These are phyloP conservation scores for Eutrema heterophyllum DNA, from an alignment of 345 rosid species.

Conservation along the genomic window DNA sequence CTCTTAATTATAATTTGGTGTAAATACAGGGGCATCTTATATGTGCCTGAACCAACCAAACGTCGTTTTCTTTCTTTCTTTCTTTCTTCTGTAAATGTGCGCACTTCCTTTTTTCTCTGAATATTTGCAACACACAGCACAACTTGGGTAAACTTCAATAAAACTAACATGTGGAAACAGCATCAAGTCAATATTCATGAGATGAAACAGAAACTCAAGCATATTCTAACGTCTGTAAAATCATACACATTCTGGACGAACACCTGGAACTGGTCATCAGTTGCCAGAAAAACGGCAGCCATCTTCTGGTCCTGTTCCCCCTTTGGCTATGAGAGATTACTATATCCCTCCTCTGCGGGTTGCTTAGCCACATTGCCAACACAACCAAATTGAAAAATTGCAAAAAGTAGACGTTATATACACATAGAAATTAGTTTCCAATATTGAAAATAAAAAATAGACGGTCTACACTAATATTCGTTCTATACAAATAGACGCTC, in stretches of 20 bases:
- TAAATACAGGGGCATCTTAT: slow-evolving; percentile 19
- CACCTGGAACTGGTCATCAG: slow-evolving; percentile 3
- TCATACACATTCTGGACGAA: neutral
- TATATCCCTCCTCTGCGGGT: slow-evolving; percentile 44
- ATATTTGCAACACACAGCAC: slow-evolving; percentile 8
- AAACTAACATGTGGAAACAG: slow-evolving; percentile 11
- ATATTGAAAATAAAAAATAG: too few species aligned
- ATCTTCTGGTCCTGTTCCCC: slow-evolving; percentile 63
- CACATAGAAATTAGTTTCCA: too few species aligned
- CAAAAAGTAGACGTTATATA: too few species aligned
- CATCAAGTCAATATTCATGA: neutral
- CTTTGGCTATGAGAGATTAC: slow-evolving; percentile 33
- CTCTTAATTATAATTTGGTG: neutral
- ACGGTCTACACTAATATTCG: too few species aligned
- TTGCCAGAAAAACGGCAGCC: slow-evolving; percentile 66
- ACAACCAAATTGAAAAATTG: too few species aligned
- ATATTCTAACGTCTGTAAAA: neutral
- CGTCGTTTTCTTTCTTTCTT: neutral
- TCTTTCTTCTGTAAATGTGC: slow-evolving; percentile 8
- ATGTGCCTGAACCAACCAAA: slow-evolving; percentile 13
- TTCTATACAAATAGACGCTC: too few species aligned
- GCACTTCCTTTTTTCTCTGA: neutral
- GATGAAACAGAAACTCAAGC: slow-evolving; percentile 4
- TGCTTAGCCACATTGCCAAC: slow-evolving; percentile 63
- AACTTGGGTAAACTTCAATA: neutral